Percentiles rank a stretch among this genome's conserved stretches.
phyloP scores from a whole-genome alignment of 2,329 filamentous ascomycete species.

The Exophiala bonariae region DNA sequence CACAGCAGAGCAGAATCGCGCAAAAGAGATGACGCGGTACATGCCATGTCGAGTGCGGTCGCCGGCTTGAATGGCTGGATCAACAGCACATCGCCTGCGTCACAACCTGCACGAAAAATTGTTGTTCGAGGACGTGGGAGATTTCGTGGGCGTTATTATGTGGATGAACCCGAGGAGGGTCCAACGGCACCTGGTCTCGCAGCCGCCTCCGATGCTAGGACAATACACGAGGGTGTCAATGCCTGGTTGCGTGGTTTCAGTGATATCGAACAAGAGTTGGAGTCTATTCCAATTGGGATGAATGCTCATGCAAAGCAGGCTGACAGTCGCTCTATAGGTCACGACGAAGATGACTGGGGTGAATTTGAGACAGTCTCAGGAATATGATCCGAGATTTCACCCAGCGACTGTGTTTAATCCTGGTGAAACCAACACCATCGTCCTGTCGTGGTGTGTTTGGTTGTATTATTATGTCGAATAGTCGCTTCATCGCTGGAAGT shows the following conservation, averaged over 20 bases:
- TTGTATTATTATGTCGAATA: not conserved
- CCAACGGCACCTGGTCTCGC: not conserved
- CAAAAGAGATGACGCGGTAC: slow-evolving; percentile 25
- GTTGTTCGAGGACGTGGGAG: slow-evolving; percentile 28
- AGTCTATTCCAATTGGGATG: slow-evolving; percentile 1
- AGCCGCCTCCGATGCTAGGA: slow-evolving; percentile 17
- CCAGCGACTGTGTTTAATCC: too few relatives aligned
- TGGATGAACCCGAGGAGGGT: slow-evolving; percentile 17
- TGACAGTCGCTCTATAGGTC: not conserved
- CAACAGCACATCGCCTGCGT: slow-evolving; percentile 21
- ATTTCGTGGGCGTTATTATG: slow-evolving; percentile 29
- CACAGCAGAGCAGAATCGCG: slow-evolving; percentile 16
- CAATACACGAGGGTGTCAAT: slow-evolving; percentile 37
- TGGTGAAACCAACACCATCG: too few relatives aligned
- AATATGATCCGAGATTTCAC: slow-evolving; percentile 8
- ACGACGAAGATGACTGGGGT: slow-evolving; percentile 27
- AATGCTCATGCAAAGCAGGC: not conserved
- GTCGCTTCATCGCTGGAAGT: slow-evolving; percentile 27
- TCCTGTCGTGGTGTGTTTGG: too few relatives aligned
- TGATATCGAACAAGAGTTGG: slow-evolving; percentile 42
- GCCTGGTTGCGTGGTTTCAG: slow-evolving; percentile 46
- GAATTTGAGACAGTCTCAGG: slow-evolving; percentile 25
- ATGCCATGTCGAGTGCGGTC: slow-evolving; percentile 31
- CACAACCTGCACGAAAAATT: slow-evolving; percentile 12
- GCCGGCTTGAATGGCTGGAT: slow-evolving; percentile 30